Conservation (phyloP, 495 filamentous ascomycete genomes). For the Neurospora sp. region DNA sequence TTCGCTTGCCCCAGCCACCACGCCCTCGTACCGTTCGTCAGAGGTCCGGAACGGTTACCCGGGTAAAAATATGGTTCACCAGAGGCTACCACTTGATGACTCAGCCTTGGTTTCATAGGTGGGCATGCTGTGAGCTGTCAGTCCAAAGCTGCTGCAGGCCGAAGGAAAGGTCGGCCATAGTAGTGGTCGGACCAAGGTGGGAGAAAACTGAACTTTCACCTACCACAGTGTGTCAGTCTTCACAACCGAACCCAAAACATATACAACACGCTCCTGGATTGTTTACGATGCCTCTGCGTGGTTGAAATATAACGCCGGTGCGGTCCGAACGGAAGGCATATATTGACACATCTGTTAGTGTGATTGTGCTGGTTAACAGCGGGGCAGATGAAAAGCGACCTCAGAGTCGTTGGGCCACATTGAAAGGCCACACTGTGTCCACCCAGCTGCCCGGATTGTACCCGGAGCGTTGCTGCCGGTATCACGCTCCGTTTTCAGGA, state of each 20-base stretch:
- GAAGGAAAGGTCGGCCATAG: neutral
- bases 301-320: neutral
- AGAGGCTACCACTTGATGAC: slow-evolving; percentile 7
- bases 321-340: slow-evolving; percentile 9
- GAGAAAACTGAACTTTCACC: neutral
- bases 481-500: neutral
- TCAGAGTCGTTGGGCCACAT: neutral
- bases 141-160: neutral
- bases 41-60: neutral
- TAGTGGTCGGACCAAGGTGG: neutral
- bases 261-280: neutral
- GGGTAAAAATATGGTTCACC: neutral
- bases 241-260: slow-evolving; percentile 1
- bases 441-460: neutral
- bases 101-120: slow-evolving; percentile 4
- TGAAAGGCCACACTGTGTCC: neutral
- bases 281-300: neutral
- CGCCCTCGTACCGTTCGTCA: slow-evolving; percentile 3
- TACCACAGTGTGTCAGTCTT: neutral
- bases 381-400: neutral
- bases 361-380: neutral
- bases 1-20: slow-evolving; percentile 1
- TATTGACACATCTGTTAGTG: slow-evolving; percentile 2
- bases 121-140: slow-evolving; percentile 1
- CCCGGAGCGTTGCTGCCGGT: neutral